Evolutionary conservation across 2,329 filamentous ascomycete genomes (phyloP), one percentile per base, ranked within the genome.

Genomic region (Tothia fuscella): DNA sequence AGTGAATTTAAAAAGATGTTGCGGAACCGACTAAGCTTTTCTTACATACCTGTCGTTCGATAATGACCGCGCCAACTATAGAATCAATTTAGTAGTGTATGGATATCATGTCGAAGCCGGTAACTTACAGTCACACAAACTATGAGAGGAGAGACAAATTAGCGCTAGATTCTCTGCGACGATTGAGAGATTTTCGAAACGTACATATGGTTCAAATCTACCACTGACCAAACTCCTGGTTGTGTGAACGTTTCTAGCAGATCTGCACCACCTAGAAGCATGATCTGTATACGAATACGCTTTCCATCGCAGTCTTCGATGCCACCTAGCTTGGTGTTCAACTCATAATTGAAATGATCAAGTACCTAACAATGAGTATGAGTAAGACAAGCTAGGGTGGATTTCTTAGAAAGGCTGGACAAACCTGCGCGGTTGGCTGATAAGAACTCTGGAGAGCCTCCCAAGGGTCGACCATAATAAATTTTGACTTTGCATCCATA

Each of bases 171-270:
- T n/a, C n/a, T n/a, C n/a, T n/a, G n/a, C n/a, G n/a, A n/a, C n/a
- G n/a, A n/a, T n/a, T n/a, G n/a, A n/a, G n/a, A n/a, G n/a, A n/a
- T n/a, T n/a, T n/a, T n/a, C n/a, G n/a, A n/a, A n/a, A 29, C 22
- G 14, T 47, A 35, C 35, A 48, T 48, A 21, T 47, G 44, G 12
- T 46, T 30, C 12, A 48, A 31, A 36, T 48, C 46, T n/a, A 25
- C 33, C 17, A 20, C 17, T 12, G 40, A 20, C 46, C 46, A 48
- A 9, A 48, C 44, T 19, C 46, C 46, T 3, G 46, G 46, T 19
- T 30, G 14, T 14, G 37, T 40, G 9, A 48, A 44, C 12, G 46
- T 48, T 25, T 46, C 28, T 12, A 48, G 24, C 17, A 48, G 38
- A 34, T 48, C 46, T 25, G 46, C 46, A 21, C 46, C 46, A 14